Conservation (phyloP, 768 basidiomycete genomes). For the Leccinum arenicola region DNA sequence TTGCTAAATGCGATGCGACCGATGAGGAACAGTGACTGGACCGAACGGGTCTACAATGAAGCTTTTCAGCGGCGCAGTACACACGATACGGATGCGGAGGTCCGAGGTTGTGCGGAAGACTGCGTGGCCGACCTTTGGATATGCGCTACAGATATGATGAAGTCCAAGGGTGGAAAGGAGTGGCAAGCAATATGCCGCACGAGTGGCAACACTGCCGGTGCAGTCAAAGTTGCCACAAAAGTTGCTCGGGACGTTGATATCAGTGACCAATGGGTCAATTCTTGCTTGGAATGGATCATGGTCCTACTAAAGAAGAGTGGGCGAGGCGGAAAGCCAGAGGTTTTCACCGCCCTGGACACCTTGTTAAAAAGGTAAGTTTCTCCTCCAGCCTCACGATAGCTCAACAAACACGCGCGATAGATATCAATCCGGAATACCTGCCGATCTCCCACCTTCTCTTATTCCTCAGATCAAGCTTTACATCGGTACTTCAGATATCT, state of each 20-base stretch:
- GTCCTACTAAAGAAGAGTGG: slow-evolving; percentile 77
- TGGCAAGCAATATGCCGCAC: slow-evolving; percentile 78
- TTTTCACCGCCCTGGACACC: slow-evolving; percentile 74
- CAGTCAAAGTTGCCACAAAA: slow-evolving; percentile 80
- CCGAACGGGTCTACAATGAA: slow-evolving; percentile 70
- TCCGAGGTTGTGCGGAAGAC: slow-evolving; percentile 78
- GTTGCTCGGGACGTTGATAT: slow-evolving; percentile 79
- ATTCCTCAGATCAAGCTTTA: slow-evolving; percentile 75
- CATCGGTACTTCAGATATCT: slow-evolving; percentile 69
- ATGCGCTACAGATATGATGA: slow-evolving; percentile 73
- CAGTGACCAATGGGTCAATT: slow-evolving; percentile 77
- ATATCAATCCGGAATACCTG: slow-evolving; percentile 48
- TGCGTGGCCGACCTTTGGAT: slow-evolving; percentile 86
- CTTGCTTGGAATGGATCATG: slow-evolving; percentile 77
- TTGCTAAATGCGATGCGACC: slow-evolving; percentile 76
- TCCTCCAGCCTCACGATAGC: not conserved
- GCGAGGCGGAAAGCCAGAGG: slow-evolving; percentile 68
- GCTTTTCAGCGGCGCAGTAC: slow-evolving; percentile 66
- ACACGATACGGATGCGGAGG: slow-evolving; percentile 89
- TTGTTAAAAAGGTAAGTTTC: slow-evolving; percentile 60
- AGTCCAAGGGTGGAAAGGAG: slow-evolving; percentile 61
- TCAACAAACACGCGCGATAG: slow-evolving; percentile 24
- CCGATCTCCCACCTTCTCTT: slow-evolving; percentile 57
- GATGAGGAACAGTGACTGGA: slow-evolving; percentile 61
- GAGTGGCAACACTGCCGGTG: slow-evolving; percentile 67